Base-by-base conservation (phyloP, 768 basidiomycete species). In the Phaeolepiota aurea region DNA sequence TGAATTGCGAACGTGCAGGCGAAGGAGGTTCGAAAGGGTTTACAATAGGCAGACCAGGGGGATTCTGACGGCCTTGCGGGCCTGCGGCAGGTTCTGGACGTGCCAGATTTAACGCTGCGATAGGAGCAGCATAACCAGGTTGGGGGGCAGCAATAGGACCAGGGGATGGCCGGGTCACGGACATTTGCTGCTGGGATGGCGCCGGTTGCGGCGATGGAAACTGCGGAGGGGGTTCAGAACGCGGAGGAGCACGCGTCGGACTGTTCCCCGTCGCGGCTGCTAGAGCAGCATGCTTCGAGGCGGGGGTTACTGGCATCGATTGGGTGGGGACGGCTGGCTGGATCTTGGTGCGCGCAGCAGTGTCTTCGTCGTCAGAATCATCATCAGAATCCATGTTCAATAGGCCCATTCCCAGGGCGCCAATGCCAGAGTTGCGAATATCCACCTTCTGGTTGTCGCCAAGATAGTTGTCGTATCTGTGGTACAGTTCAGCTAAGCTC, bases 71-170 rank as follows among this genome's bases (percentile, higher is more conserved):
- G 58, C 56, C 57, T 22, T 58, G 55, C 14, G 69, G 62, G 25
- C 57, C 53, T 4, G 68, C 63, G 10, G 65, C 56, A 1, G 68
- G 64, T 20, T 64, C 61, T 1, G 74, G 75, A 32, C 65, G 71
- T 3, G 74, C 59, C 20, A 83, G 61, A 47, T 76, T 79, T 22
- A 85, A 72, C 2, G 75, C 80, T 11, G 80, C 65, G 20, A 86
- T 72, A 22, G 80, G 79, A 2, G 81, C 76, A 20, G 81, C 74
- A 49, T 87, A 87, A 4, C 85, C 84, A 3, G 85, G 84, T 25
- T 71, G 71, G 18, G 84, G 85, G 2, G 82, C 77, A 3, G 76
- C 82, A 46, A 87, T 75, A 5, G 25, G 25, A 28, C 25, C 25
- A 7, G 25, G 71, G n/a, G n/a, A n/a, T n/a, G n/a, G n/a, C n/a